A percentile compares a stretch with the other conserved stretches of the same genome.
Conservation (phyloP, 164 flowering plant genomes). For the Magnolia kwangsiensis region DNA sequence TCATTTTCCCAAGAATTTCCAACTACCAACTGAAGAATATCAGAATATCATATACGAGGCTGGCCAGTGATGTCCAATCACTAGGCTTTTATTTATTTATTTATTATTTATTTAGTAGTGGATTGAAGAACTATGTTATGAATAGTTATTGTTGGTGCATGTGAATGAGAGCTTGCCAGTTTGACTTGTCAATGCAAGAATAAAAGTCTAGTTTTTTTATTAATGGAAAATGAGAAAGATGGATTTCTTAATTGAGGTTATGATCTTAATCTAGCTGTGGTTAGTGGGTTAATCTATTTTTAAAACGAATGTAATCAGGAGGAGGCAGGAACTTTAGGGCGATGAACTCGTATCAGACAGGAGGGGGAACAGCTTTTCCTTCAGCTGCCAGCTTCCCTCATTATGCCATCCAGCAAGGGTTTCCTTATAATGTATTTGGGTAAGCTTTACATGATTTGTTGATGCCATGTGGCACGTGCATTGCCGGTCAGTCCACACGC, state of each 20-base stretch:
- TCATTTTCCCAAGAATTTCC: too few relatives aligned
- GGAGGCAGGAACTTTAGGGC: slow-evolving; percentile 54
- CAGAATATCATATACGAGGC: too few relatives aligned
- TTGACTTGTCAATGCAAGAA: neutral
- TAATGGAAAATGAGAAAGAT: neutral
- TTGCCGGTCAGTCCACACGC: neutral
- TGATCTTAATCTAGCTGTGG: neutral
- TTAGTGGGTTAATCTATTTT: slow-evolving; percentile 1
- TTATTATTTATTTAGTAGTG: neutral
- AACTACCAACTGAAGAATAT: too few relatives aligned
- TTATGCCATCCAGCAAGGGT: slow-evolving; percentile 89
- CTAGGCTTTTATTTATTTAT: neutral
- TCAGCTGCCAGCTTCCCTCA: slow-evolving; percentile 81
- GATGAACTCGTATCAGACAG: slow-evolving; percentile 51
- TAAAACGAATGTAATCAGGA: slow-evolving; percentile 7
- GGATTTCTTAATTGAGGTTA: neutral
- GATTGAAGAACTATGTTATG: slow-evolving; percentile 7
- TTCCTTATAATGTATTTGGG: slow-evolving; percentile 79
- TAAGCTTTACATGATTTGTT: slow-evolving; percentile 2
- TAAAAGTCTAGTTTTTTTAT: neutral
- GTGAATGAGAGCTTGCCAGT: neutral
- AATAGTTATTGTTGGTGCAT: slow-evolving; percentile 8
- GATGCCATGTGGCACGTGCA: neutral
- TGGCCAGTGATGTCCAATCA: neutral
- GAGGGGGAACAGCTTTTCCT: slow-evolving; percentile 56